Evolutionary conservation across 495 filamentous ascomycete genomes (phyloP).

Genomic region (Sphaerosporella brunnea): DNA sequence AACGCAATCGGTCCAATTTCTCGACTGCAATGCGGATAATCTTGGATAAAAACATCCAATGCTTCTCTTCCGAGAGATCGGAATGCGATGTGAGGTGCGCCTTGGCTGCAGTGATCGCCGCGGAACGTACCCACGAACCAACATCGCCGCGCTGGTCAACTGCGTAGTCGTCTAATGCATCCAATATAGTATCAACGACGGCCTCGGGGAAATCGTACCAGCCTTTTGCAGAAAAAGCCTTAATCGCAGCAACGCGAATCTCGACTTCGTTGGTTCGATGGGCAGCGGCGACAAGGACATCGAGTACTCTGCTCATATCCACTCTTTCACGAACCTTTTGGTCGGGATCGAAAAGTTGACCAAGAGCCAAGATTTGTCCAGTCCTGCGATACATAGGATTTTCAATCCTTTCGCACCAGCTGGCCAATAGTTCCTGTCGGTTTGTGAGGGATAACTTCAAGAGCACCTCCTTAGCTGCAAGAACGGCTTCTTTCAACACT

Average conservation of each 20-base stretch:
- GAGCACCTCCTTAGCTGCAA: conserved; percentile 26
- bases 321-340: conserved; percentile 31
- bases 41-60: conserved; percentile 17
- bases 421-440: conserved; percentile 7
- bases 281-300: conserved; percentile 14
- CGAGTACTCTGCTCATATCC: conserved; percentile 27
- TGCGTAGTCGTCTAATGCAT: conserved; percentile 69
- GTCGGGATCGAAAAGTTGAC: conserved; percentile 8
- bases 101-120: conserved; percentile 46
- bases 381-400: conserved; percentile 2
- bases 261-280: conserved; percentile 11
- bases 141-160: conserved; percentile 74
- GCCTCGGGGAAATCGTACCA: conserved; percentile 15
- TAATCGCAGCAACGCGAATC: conserved; percentile 17
- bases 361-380: conserved; percentile 19
- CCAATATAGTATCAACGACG: conserved; percentile 29
- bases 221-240: conserved; percentile 10
- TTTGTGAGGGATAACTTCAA: conserved; percentile 14
- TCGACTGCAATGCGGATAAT: conserved; percentile 60
- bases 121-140: conserved; percentile 62
- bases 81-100: conserved; percentile 7
- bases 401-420: conserved; percentile 9
- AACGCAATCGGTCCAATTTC: conserved; percentile 72
- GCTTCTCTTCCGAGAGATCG: not conserved
- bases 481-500: conserved; percentile 33